Evolutionary conservation across 2,329 filamentous ascomycete species (phyloP).

Genomic region (Drechslera avenae): DNA sequence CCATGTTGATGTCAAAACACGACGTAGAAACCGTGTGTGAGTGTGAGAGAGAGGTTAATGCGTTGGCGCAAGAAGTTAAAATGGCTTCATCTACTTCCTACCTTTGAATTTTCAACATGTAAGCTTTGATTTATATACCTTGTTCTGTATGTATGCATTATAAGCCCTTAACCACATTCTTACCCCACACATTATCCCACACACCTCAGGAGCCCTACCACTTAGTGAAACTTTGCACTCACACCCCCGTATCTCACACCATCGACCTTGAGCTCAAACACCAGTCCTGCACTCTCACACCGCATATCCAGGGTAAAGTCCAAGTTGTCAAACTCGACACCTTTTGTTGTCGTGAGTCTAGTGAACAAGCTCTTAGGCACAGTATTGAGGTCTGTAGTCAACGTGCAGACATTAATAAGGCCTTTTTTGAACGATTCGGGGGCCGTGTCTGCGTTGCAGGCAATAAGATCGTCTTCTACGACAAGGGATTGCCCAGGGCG

Average conservation of each 20-base stretch:
- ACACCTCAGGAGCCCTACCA: no score
- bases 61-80: no score
- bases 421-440: slow-evolving; percentile 57
- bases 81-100: no score
- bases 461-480: slow-evolving; percentile 80
- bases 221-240: slow-evolving; percentile 75
- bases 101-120: no score
- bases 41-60: no score
- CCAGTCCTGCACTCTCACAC: slow-evolving; percentile 75
- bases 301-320: slow-evolving; percentile 85
- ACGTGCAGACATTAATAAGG: slow-evolving; percentile 74
- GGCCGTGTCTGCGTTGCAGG: slow-evolving; percentile 71
- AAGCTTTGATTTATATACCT: no score
- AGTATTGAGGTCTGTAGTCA: slow-evolving; percentile 78
- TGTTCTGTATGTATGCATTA: no score
- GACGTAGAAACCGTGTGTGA: no score
- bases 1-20: no score
- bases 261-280: slow-evolving; percentile 80
- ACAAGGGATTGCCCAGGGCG: slow-evolving; percentile 75
- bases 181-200: neutral
- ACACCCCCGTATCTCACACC: slow-evolving; percentile 77
- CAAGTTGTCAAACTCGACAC: slow-evolving; percentile 80
- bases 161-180: no score
- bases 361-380: slow-evolving; percentile 77
- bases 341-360: slow-evolving; percentile 74